Evolutionary conservation across 805 yeast species (phyloP).

Genomic region (Nakazawaea ambrosiae): DNA sequence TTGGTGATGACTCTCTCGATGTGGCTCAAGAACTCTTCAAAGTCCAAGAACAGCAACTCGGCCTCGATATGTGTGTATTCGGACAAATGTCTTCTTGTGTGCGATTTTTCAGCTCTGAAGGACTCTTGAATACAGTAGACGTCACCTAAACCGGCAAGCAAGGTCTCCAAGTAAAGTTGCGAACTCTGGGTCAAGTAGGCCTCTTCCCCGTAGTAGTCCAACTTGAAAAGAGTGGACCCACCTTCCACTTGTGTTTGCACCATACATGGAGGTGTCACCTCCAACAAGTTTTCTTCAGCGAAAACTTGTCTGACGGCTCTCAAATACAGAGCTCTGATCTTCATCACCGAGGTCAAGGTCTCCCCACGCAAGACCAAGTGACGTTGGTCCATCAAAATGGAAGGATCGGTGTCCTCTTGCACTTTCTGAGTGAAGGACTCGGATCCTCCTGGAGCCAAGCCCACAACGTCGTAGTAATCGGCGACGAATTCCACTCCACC

Average conservation of each 20-base stretch:
- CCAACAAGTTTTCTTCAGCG: conserved; percentile 66
- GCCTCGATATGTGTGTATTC: conserved; percentile 98
- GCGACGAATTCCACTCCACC: conserved; percentile 93
- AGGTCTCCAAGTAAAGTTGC: conserved; percentile 93
- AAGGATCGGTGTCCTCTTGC: conserved; percentile 91
- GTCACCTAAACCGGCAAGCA: conserved; percentile 94
- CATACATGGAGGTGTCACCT: conserved; percentile 99
- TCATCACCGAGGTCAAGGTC: conserved; percentile 85
- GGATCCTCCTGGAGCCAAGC: conserved; percentile 94
- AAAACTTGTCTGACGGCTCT: conserved; percentile 70
- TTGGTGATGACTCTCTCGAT: conserved; percentile 72
- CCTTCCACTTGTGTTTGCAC: conserved; percentile 99
- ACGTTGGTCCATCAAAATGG: conserved; percentile 87
- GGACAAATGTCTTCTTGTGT: conserved; percentile 94
- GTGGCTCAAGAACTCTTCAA: conserved; percentile 81
- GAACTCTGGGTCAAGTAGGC: conserved; percentile 96
- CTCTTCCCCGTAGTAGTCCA: conserved; percentile 95
- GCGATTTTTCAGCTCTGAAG: conserved; percentile 98
- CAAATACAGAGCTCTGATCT: conserved; percentile 81
- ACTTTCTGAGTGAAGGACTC: conserved; percentile 93
- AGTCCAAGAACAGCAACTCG: conserved; percentile 81
- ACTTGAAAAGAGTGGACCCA: conserved; percentile 89
- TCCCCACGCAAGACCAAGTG: conserved; percentile 97
- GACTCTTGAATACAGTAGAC: conserved; percentile 97
- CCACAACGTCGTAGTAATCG: conserved; percentile 84